Base-by-base conservation (phyloP, 371 early-diverging fungal genomes). In the Mortierella sp. region DNA sequence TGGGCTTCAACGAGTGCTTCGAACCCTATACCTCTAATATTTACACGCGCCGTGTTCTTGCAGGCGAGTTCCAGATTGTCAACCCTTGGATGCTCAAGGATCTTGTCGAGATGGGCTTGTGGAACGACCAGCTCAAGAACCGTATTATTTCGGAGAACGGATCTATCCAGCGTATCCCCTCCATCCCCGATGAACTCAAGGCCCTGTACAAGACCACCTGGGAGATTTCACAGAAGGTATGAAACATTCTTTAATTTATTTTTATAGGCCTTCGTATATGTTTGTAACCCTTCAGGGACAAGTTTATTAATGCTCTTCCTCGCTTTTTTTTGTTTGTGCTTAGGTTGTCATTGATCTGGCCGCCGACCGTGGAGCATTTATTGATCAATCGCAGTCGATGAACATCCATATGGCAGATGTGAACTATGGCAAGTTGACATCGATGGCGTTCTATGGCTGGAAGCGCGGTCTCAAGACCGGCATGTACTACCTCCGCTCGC, bases 391-490 rank as follows among this genome's bases (percentile, higher is more conserved):
- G 26, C 99, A 99, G 89, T 98, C 98, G 21, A 93, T 99, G 80
- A 99, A 99, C 91, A 95, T 99, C 58, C 99, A 98, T 90, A 99
- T 76, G 81, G 75, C 84, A 6, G 84, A 84, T 58, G 79, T 80
- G 21, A 84, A 84, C 76, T 84, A 78, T 70, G 81, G 93, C 97
- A 98, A 97, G 90, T 89, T 98, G 60, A 99, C 99, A 1, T 95
- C 95, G 31, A 99, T 99, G 99, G 99, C 99, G 89, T 99, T 99
- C 88, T 99, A 99, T 89, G 99, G 99, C 19, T 99, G 99, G 98
- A 97, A 96, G 91, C 96, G 94, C 89, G 99, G 99, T 3, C 93
- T 99, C 63, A 99, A 99, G 94, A 99, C 99, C 13, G 99, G 99
- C 80, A 99, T 99, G 99, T 99, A 99, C 92, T 99, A 99, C 88